These are phyloP conservation scores for Fusarium tjaetaba DNA, from an alignment of 2,329 filamentous ascomycete genomes.

Conservation along the genomic window DNA sequence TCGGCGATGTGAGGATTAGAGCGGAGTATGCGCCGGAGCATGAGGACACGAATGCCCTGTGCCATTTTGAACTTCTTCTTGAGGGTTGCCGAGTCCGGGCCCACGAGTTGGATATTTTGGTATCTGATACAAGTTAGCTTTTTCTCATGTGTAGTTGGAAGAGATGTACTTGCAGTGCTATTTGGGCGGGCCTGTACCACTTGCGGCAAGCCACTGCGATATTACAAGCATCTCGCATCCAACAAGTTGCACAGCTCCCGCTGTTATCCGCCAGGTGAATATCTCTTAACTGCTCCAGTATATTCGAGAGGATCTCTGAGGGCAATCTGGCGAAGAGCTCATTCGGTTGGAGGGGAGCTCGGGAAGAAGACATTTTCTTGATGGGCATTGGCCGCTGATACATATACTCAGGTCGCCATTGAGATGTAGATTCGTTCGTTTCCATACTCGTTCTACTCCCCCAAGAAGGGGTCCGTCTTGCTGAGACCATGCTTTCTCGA, in stretches of 20 bases:
- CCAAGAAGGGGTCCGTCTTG: slow-evolving; percentile 45
- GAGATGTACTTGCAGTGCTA: slow-evolving; percentile 57
- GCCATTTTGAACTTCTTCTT: slow-evolving; percentile 67
- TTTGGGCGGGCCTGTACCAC: slow-evolving; percentile 61
- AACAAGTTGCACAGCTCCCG: slow-evolving; percentile 70
- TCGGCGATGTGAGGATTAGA: slow-evolving; percentile 62
- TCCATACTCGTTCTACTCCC: slow-evolving; percentile 55
- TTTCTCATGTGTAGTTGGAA: not conserved
- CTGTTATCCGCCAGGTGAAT: slow-evolving; percentile 60
- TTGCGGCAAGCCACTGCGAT: slow-evolving; percentile 62
- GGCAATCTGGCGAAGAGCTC: slow-evolving; percentile 66
- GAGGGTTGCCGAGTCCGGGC: slow-evolving; percentile 63
- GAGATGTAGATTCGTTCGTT: slow-evolving; percentile 48
- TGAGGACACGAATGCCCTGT: slow-evolving; percentile 62
- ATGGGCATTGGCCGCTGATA: slow-evolving; percentile 38
- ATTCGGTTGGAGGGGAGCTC: slow-evolving; percentile 52
- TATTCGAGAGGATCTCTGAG: slow-evolving; percentile 66
- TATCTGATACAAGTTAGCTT: slow-evolving; percentile 55
- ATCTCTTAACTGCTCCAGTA: slow-evolving; percentile 63
- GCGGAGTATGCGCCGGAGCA: slow-evolving; percentile 68
- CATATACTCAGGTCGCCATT: slow-evolving; percentile 35
- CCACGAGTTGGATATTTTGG: slow-evolving; percentile 66
- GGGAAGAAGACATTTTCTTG: slow-evolving; percentile 26
- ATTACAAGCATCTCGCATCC: slow-evolving; percentile 69
- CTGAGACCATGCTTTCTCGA: slow-evolving; percentile 43